Evolutionary conservation across 768 basidiomycete species (phyloP).

Genomic region (Thelephora aurantiotincta): DNA sequence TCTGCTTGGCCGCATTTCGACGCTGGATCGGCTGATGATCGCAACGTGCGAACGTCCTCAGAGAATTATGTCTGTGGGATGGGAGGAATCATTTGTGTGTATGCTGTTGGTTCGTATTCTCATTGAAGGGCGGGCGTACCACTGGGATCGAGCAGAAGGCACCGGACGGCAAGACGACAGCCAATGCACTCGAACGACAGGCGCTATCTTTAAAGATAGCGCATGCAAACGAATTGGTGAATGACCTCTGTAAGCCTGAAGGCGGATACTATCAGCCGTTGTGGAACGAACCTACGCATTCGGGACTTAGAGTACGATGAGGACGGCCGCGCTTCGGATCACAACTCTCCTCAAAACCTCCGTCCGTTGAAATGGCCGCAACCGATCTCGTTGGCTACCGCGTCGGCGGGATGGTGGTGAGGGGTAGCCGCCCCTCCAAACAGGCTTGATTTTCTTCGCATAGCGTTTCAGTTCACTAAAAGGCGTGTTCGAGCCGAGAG

Average conservation of each 20-base stretch:
- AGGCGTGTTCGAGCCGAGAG: neutral
- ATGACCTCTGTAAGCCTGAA: slow-evolving; percentile 81
- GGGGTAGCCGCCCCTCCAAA: slow-evolving; percentile 69
- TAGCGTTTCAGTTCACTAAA: slow-evolving; percentile 65
- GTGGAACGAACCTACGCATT: slow-evolving; percentile 1
- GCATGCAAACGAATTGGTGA: slow-evolving; percentile 84
- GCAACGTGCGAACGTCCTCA: slow-evolving; percentile 86
- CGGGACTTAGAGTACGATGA: slow-evolving; percentile 71
- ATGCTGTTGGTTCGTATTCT: slow-evolving; percentile 2
- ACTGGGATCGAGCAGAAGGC: slow-evolving; percentile 77
- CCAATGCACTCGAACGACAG: slow-evolving; percentile 34
- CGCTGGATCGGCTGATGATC: slow-evolving; percentile 39
- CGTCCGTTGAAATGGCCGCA: slow-evolving; percentile 71
- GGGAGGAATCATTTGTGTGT: slow-evolving; percentile 6
- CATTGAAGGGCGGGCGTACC: slow-evolving; percentile 17
- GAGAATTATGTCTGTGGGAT: slow-evolving; percentile 54
- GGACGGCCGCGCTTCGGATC: slow-evolving; percentile 68
- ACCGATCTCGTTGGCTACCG: slow-evolving; percentile 91
- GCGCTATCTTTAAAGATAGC: slow-evolving; percentile 83
- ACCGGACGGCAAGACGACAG: slow-evolving; percentile 18
- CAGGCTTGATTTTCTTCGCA: slow-evolving; percentile 70
- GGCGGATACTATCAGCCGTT: neutral
- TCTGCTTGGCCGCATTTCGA: too few relatives aligned
- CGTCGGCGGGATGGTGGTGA: slow-evolving; percentile 70
- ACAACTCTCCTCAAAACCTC: slow-evolving; percentile 64